These are phyloP conservation scores for Macrolepiota dolichaula DNA, from an alignment of 768 basidiomycete genomes.

Conservation along the genomic window DNA sequence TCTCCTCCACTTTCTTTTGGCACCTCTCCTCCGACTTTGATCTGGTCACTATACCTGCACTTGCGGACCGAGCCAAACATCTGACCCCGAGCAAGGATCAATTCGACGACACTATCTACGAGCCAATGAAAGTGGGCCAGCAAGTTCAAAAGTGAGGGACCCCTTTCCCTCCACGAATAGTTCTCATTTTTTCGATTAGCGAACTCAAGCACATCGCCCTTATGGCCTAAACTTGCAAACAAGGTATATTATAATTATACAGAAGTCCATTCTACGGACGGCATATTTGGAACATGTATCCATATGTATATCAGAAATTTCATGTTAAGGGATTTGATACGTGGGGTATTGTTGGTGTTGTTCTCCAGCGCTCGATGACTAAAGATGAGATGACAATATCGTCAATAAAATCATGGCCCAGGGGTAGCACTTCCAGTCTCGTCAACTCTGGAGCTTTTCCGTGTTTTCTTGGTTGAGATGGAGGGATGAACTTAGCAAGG, in stretches of 20 bases:
- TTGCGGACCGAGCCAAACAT: slow-evolving; percentile 45
- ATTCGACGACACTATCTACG: slow-evolving; percentile 47
- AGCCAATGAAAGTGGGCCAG: slow-evolving; percentile 83
- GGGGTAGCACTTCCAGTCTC: slow-evolving; percentile 34
- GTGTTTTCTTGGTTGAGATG: slow-evolving; percentile 28
- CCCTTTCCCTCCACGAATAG: slow-evolving; percentile 1
- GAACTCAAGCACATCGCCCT: slow-evolving; percentile 81
- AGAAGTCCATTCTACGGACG: not conserved
- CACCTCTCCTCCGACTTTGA: slow-evolving; percentile 85
- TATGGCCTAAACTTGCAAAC: slow-evolving; percentile 49
- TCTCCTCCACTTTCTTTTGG: slow-evolving; percentile 97
- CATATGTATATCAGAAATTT: slow-evolving; percentile 11
- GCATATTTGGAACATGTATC: slow-evolving; percentile 3
- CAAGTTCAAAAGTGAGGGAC: slow-evolving; percentile 74
- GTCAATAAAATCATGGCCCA: slow-evolving; percentile 37
- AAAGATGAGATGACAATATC: slow-evolving; percentile 40
- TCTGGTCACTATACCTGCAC: slow-evolving; percentile 57
- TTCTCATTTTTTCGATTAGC: slow-evolving; percentile 32
- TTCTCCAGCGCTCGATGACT: slow-evolving; percentile 37
- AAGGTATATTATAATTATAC: slow-evolving; percentile 5
- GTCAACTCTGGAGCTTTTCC: slow-evolving; percentile 29
- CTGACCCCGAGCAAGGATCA: slow-evolving; percentile 34
- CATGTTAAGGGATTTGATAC: slow-evolving; percentile 12
- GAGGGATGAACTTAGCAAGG: slow-evolving; percentile 37
- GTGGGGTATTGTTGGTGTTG: slow-evolving; percentile 26